Evolutionary conservation across 371 early-diverging fungal species (phyloP).

Genomic region (Mucor racemosus): DNA sequence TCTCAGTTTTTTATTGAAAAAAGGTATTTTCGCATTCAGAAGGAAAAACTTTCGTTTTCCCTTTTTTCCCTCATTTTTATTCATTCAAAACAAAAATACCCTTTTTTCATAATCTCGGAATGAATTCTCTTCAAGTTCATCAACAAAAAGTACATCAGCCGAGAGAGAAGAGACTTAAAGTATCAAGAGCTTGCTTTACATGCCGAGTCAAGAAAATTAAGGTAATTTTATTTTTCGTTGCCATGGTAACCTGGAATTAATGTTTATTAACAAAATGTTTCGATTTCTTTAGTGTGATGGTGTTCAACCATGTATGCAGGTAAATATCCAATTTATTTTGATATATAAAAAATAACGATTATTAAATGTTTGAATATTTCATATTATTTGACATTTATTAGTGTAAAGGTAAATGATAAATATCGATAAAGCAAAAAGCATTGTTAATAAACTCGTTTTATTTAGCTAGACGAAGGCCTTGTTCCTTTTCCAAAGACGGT

Average conservation of each 20-base stretch:
- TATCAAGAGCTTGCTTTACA: conserved; percentile 49
- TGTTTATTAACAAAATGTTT: neutral
- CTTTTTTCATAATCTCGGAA: neutral
- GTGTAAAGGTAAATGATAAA: neutral
- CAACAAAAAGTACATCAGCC: conserved; percentile 11
- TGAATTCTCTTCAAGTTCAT: conserved; percentile 11
- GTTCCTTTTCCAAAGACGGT: conserved; percentile 39
- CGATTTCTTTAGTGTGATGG: conserved; percentile 42
- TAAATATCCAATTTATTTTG: conserved; percentile 12
- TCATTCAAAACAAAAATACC: neutral
- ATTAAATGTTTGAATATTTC: neutral
- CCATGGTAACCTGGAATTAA: neutral
- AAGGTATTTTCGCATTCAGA: neutral
- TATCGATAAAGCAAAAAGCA: neutral
- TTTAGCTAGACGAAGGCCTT: conserved; percentile 31
- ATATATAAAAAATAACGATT: neutral
- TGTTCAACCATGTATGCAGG: conserved; percentile 45
- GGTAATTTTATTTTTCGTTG: conserved; percentile 23
- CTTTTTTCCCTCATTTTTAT: conserved; percentile 7
- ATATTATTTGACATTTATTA: conserved; percentile 3
- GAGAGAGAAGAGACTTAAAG: conserved; percentile 50
- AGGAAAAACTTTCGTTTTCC: conserved; percentile 5
- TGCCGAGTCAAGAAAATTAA: conserved; percentile 59
- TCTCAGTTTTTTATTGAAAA: neutral
- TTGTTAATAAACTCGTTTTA: neutral